phyloP scores from a whole-genome alignment of 148 eudicot species.

The Spergularia marina region DNA sequence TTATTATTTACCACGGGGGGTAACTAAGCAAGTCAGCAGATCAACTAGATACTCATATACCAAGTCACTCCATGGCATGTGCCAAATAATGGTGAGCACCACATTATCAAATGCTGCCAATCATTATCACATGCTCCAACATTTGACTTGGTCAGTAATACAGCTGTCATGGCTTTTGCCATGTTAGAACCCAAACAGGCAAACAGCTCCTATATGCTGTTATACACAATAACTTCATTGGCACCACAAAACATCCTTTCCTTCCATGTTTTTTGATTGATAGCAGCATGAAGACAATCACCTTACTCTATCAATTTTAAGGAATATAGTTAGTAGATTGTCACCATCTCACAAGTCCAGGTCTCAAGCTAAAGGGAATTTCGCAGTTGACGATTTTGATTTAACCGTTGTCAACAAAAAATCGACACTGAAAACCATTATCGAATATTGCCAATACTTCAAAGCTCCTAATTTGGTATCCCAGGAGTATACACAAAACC shows the following conservation, averaged over 20 bases:
- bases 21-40: slow-evolving; percentile 2
- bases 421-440: no score
- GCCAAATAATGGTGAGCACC: neutral
- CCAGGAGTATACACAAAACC: neutral
- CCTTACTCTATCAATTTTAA: no score
- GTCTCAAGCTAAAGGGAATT: no score
- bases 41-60: neutral
- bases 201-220: slow-evolving; percentile 1
- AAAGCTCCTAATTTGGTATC: neutral
- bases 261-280: neutral
- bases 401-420: no score
- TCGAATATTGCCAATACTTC: no score
- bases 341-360: no score
- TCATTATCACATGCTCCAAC: slow-evolving; percentile 22
- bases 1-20: neutral
- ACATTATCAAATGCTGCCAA: slow-evolving; percentile 4
- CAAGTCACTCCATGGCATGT: neutral
- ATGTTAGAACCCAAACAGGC: neutral
- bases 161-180: slow-evolving; percentile 22
- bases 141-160: neutral
- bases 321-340: no score
- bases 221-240: slow-evolving; percentile 1
- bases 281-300: no score
- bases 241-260: neutral
- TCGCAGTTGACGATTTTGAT: no score